Base-by-base conservation (phyloP, 108 stramenopile genomes). In the Cyclostephanos invisitatus region DNA sequence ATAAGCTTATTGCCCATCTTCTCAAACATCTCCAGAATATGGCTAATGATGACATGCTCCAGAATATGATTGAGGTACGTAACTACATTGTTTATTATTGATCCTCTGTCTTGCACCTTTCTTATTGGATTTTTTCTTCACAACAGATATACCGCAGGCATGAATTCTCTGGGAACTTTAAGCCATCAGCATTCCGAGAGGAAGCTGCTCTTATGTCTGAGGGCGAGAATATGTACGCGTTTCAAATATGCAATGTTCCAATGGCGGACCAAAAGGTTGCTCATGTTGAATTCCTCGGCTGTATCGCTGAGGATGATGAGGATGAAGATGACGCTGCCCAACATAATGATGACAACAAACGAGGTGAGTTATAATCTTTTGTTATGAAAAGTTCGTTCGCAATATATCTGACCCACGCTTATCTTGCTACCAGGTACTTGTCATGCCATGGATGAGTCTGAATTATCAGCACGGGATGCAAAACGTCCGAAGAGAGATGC, bases 181-280 rank as follows among this genome's bases (percentile, higher is more conserved):
- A 91, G 70, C 95, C 95, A 27, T 82, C 89, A 35, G 89, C 95
- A 27, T 91, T 96, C 64, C 86, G 88, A 15, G 86, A 89, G 68
- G 95, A 96, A 64, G 95, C 95, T 10, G 88, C 92, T 32, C 77
- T 81, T 27, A 64, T 90, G 25, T 91, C 92, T 6, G 90, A 92
- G n/a, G 92, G 91, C 17, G 95, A 96, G 57, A 85, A 82, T 55
- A 90, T 95, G 87, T 95, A 81, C 70, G 94, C 94, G 20, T 95
- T 95, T 60, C 94, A 95, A 79, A 73, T 81, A 50, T 91, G 94
- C 64, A 81, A 84, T 47, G 71, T 85, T 61, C 82, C 82, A n/a
- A 49, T 65, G 28, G 70, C 80, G 40, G 91, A 95, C 55, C 75
- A 91, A 68, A 77, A 80, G 50, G 85, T 95, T 11, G 69, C 89